Percentiles rank a stretch among this genome's conserved stretches.
These are phyloP conservation scores for Zopfochytrium polystomum DNA, from an alignment of 371 early-diverging fungal species.

Conservation along the genomic window DNA sequence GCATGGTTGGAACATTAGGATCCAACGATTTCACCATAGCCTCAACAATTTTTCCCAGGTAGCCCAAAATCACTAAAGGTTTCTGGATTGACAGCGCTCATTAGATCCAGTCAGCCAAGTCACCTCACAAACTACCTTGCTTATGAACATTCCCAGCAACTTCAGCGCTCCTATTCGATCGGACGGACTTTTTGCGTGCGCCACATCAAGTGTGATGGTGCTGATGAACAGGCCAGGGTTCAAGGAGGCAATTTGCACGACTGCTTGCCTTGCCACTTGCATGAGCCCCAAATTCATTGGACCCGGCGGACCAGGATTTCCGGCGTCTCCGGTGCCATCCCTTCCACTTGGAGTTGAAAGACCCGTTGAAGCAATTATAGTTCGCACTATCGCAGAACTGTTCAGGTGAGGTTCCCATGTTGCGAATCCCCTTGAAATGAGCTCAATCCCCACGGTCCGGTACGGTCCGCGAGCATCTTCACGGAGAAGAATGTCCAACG, in stretches of 20 bases:
- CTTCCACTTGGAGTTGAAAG: slow-evolving; percentile 12
- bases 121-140: slow-evolving; percentile 54
- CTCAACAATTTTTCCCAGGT: slow-evolving; percentile 66
- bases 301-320: too few species aligned
- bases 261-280: slow-evolving; percentile 63
- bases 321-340: not conserved
- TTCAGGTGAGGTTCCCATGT: slow-evolving; percentile 78
- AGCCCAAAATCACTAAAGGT: slow-evolving; percentile 61
- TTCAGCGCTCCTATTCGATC: slow-evolving; percentile 63
- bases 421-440: slow-evolving; percentile 72
- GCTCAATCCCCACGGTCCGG: slow-evolving; percentile 68
- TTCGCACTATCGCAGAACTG: slow-evolving; percentile 64
- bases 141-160: slow-evolving; percentile 68
- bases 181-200: slow-evolving; percentile 57
- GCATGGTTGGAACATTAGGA: slow-evolving; percentile 69
- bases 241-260: slow-evolving; percentile 68
- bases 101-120: slow-evolving; percentile 3
- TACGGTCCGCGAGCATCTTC: slow-evolving; percentile 60
- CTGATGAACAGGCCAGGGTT: slow-evolving; percentile 70
- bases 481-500: slow-evolving; percentile 37
- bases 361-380: slow-evolving; percentile 59
- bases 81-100: slow-evolving; percentile 49
- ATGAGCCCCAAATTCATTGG: slow-evolving; percentile 23
- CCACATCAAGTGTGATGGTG: slow-evolving; percentile 73
- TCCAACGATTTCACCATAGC: slow-evolving; percentile 81